Conservation (phyloP, 2,329 filamentous ascomycete genomes). For the Xylaria polymorpha region DNA sequence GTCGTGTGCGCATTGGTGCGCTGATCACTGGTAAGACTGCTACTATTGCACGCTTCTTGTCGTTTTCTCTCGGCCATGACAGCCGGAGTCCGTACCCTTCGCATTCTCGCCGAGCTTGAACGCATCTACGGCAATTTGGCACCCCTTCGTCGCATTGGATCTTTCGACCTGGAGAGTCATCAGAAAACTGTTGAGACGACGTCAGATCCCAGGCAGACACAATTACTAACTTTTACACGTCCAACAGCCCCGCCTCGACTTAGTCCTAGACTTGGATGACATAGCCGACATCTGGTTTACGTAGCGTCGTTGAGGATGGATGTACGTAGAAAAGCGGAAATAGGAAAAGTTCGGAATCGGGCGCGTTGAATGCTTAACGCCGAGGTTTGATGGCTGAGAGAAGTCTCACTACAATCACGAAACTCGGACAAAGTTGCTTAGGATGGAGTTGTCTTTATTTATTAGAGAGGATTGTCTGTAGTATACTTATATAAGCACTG, state of each 20-base stretch:
- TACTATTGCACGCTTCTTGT: conserved; percentile 44
- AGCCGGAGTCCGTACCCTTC: conserved; percentile 46
- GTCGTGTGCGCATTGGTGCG: too few relatives aligned
- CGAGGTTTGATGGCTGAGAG: not conserved
- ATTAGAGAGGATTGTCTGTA: not conserved
- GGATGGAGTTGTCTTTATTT: conserved; percentile 34
- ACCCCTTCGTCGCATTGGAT: conserved; percentile 41
- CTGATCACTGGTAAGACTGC: not conserved
- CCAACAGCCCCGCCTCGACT: conserved; percentile 39
- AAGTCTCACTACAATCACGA: not conserved
- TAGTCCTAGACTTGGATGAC: conserved; percentile 11
- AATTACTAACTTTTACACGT: conserved; percentile 44
- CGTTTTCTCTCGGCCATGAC: conserved; percentile 47
- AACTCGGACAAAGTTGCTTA: conserved; percentile 36
- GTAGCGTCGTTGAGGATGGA: not conserved
- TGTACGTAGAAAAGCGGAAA: conserved; percentile 6
- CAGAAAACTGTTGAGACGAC: not conserved
- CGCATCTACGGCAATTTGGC: conserved; percentile 43
- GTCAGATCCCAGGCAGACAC: not conserved
- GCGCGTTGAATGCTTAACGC: conserved; percentile 13
- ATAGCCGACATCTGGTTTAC: not conserved
- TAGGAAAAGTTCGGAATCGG: conserved; percentile 3
- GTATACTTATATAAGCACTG: too few relatives aligned
- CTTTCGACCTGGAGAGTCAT: conserved; percentile 40
- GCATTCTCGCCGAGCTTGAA: conserved; percentile 40